Evolutionary conservation across 306 rosid species (phyloP).

Genomic region (Cicer bijugum): DNA sequence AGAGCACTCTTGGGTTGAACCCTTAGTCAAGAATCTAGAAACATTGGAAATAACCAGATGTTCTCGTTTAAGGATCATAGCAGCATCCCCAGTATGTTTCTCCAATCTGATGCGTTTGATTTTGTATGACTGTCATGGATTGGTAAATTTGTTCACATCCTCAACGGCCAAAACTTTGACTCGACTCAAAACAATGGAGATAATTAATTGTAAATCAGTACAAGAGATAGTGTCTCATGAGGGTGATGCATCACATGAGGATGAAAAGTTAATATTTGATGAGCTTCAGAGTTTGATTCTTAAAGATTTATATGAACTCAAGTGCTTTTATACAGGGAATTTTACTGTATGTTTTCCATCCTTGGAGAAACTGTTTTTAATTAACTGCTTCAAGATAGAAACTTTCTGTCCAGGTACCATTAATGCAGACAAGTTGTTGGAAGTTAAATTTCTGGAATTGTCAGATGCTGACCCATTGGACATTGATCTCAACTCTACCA

Average conservation of each 20-base stretch:
- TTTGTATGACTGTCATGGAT: no score
- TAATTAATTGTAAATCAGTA: no score
- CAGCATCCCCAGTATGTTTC: no score
- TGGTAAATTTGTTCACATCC: no score
- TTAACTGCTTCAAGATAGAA: background rate
- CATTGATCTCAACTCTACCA: background rate
- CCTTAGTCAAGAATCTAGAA: no score
- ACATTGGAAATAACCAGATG: no score
- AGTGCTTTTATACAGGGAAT: background rate
- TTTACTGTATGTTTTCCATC: constrained; percentile 17
- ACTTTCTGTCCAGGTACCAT: background rate
- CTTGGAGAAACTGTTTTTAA: constrained; percentile 4
- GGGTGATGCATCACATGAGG: background rate
- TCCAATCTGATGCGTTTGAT: no score
- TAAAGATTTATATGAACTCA: background rate
- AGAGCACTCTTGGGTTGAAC: no score
- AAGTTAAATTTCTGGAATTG: background rate
- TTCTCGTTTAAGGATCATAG: no score
- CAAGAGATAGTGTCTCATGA: background rate
- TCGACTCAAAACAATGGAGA: no score
- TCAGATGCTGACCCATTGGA: background rate
- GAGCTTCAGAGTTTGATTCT: background rate
- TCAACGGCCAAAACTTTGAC: no score
- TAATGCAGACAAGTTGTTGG: background rate
- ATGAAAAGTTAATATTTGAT: background rate